Conservation (phyloP, 108 stramenopile genomes). For the Epithemia pelagica region DNA sequence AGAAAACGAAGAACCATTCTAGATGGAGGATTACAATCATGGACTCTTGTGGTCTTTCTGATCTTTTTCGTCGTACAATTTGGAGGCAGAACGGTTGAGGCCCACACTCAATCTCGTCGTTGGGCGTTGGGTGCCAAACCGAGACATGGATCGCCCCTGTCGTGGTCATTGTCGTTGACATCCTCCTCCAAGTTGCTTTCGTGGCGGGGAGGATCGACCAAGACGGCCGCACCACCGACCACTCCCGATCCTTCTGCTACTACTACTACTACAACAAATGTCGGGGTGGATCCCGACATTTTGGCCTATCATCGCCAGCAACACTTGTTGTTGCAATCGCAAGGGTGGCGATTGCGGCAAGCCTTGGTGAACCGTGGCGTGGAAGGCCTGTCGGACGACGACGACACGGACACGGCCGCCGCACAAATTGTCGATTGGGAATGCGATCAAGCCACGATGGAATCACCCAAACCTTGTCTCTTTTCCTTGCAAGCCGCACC, state of each 20-base stretch:
- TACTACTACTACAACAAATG: background rate
- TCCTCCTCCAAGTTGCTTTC: too few relatives aligned
- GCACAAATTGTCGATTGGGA: slow-evolving; percentile 82
- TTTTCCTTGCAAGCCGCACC: slow-evolving; percentile 74
- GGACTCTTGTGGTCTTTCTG: too few relatives aligned
- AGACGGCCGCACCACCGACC: background rate
- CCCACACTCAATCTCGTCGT: too few relatives aligned
- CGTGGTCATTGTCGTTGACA: too few relatives aligned
- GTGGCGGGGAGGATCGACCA: too few relatives aligned
- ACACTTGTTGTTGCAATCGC: slow-evolving; percentile 61
- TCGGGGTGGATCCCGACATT: background rate
- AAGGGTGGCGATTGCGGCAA: slow-evolving; percentile 60
- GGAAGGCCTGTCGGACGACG: slow-evolving; percentile 40
- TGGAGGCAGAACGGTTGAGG: too few relatives aligned
- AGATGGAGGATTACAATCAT: too few relatives aligned
- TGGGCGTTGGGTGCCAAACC: too few relatives aligned
- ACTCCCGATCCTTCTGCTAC: background rate
- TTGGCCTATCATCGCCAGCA: slow-evolving; percentile 52
- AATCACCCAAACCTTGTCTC: slow-evolving; percentile 63
- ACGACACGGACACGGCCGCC: slow-evolving; percentile 46
- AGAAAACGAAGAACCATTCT: too few relatives aligned
- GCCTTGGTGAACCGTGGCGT: slow-evolving; percentile 63
- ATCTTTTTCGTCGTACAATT: too few relatives aligned
- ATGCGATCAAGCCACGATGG: slow-evolving; percentile 63
- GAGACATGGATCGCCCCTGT: too few relatives aligned